These are phyloP conservation scores for Cercospora sp. DNA, from an alignment of 2,329 filamentous ascomycete genomes.

Conservation along the genomic window DNA sequence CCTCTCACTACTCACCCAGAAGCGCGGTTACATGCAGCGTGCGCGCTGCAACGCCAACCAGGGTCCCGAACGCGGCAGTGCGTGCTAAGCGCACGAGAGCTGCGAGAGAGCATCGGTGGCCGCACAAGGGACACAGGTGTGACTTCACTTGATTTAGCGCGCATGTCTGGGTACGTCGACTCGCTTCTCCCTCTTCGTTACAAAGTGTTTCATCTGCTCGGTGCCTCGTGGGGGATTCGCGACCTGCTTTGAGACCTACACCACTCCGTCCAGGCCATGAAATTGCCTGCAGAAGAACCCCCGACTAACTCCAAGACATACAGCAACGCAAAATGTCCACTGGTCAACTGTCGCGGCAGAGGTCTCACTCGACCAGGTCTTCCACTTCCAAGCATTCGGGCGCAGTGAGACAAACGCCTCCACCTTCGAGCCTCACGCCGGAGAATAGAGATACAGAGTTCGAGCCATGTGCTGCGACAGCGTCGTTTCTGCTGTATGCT, in stretches of 20 bases:
- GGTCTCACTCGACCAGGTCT: constrained; percentile 37
- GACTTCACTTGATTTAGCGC: constrained; percentile 36
- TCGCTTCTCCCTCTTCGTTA: constrained; percentile 20
- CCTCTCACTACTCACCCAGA: constrained; percentile 18
- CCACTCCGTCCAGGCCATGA: constrained; percentile 29
- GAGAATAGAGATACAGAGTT: constrained; percentile 59
- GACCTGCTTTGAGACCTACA: constrained; percentile 27
- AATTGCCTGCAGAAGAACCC: constrained; percentile 10
- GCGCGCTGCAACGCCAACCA: constrained; percentile 27
- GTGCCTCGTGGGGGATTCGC: constrained; percentile 26
- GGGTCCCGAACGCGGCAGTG: constrained; percentile 29
- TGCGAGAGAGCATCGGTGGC: constrained; percentile 32
- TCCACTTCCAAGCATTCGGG: constrained; percentile 14
- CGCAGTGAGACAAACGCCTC: constrained; percentile 37
- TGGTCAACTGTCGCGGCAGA: constrained; percentile 43
- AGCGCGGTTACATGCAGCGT: constrained; percentile 47
- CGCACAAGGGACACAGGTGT: constrained; percentile 27
- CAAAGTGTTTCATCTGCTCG: constrained; percentile 31
- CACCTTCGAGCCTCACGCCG: constrained; percentile 47
- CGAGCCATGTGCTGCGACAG: constrained; percentile 86
- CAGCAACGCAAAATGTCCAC: constrained; percentile 45
- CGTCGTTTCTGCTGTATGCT: constrained; percentile 85
- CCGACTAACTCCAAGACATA: constrained; percentile 30
- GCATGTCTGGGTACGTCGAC: constrained; percentile 38
- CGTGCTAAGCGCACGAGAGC: constrained; percentile 34